Conservation (phyloP, 2,329 filamentous ascomycete species). For the Pestalotiopsis sp. region DNA sequence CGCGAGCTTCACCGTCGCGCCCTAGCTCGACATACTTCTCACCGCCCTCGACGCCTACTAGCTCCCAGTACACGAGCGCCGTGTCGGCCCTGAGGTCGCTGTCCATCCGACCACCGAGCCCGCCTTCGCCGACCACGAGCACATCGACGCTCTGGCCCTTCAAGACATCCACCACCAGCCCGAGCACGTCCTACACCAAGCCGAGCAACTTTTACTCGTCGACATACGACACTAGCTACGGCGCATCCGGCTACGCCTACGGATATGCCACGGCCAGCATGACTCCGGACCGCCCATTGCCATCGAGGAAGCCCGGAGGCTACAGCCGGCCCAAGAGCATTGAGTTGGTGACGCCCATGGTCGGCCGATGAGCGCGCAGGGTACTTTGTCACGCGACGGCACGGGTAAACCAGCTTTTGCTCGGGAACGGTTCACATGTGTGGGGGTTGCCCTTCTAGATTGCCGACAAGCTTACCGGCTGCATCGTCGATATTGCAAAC, state of each 20-base stretch:
- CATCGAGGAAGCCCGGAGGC: constrained; percentile 52
- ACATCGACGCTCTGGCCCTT: constrained; percentile 54
- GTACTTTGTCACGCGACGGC: neutral
- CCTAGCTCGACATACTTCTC: constrained; percentile 56
- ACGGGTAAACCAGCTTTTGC: neutral
- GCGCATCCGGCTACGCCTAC: constrained; percentile 37
- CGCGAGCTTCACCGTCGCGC: constrained; percentile 62
- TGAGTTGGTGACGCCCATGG: constrained; percentile 62
- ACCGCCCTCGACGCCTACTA: constrained; percentile 51
- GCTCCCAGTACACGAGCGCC: constrained; percentile 48
- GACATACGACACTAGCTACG: constrained; percentile 51
- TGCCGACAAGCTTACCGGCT: neutral
- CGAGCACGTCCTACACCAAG: constrained; percentile 52
- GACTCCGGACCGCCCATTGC: constrained; percentile 53
- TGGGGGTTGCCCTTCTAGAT: neutral
- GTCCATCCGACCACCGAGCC: constrained; percentile 54
- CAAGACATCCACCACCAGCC: constrained; percentile 51
- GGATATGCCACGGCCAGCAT: constrained; percentile 35
- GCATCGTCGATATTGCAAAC: constrained; percentile 3
- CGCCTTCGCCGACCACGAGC: constrained; percentile 51
- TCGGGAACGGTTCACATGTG: neutral
- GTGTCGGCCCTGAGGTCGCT: constrained; percentile 57
- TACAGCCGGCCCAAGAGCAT: constrained; percentile 63
- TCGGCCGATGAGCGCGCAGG: constrained; percentile 42
- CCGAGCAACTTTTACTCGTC: constrained; percentile 46